phyloP scores from a whole-genome alignment of 2,329 filamentous ascomycete species.

The Cladosporium sp. region DNA sequence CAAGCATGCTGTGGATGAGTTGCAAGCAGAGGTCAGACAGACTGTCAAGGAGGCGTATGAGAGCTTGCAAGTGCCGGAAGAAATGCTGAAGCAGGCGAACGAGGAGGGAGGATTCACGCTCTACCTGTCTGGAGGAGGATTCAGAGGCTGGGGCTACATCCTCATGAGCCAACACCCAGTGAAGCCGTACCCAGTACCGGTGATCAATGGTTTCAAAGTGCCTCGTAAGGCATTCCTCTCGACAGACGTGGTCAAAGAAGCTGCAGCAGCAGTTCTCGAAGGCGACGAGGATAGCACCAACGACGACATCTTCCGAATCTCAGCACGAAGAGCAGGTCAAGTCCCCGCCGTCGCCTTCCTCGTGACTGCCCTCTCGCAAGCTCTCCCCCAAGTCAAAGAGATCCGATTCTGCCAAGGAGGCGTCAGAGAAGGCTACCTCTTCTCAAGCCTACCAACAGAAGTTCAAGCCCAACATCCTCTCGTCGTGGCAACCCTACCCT shows the following conservation, averaged over 20 bases:
- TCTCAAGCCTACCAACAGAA: conserved; percentile 59
- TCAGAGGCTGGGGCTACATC: conserved; percentile 85
- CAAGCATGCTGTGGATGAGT: conserved; percentile 34
- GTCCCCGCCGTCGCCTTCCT: conserved; percentile 80
- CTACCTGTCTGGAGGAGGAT: conserved; percentile 85
- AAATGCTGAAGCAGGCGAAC: conserved; percentile 43
- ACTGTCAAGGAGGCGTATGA: conserved; percentile 45
- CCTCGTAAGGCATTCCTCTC: conserved; percentile 58
- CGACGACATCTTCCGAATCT: conserved; percentile 63
- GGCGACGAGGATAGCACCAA: conserved; percentile 30
- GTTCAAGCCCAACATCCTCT: conserved; percentile 65
- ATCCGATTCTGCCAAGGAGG: conserved; percentile 85
- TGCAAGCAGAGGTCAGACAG: conserved; percentile 44
- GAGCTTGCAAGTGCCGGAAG: conserved; percentile 52
- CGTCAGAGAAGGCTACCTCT: conserved; percentile 78
- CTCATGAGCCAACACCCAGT: conserved; percentile 73
- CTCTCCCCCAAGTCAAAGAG: conserved; percentile 65
- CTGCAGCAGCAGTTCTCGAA: conserved; percentile 34
- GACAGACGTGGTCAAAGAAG: conserved; percentile 42
- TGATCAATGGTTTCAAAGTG: conserved; percentile 74
- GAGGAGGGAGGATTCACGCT: conserved; percentile 57
- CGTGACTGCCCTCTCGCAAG: conserved; percentile 67
- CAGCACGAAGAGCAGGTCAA: conserved; percentile 71
- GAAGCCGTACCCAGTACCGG: conserved; percentile 75
- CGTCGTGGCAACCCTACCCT: conserved; percentile 54